Conservation (phyloP, 345 rosid species). For the Kandelia obovata region DNA sequence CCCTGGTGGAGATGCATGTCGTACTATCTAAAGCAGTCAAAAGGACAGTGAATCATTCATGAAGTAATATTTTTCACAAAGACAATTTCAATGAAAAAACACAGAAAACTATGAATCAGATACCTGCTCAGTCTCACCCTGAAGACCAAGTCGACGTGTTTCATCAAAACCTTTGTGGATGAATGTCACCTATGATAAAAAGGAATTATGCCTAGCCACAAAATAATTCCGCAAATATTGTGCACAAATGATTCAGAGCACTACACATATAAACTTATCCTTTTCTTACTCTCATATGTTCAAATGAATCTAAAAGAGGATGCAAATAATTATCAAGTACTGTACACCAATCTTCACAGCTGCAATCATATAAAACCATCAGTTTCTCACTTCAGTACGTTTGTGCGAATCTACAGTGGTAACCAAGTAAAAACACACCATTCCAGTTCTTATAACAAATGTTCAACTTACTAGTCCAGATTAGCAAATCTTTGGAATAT, state of each 20-base stretch:
- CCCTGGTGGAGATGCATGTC: constrained; percentile 67
- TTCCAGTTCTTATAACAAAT: too few species aligned
- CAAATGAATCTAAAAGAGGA: not conserved
- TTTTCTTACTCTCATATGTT: not conserved
- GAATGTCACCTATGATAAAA: constrained; percentile 60
- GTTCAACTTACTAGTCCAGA: too few species aligned
- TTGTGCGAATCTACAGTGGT: too few species aligned
- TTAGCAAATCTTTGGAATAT: too few species aligned
- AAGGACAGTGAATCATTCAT: constrained; percentile 19
- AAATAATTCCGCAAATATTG: not conserved
- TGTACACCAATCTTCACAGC: too few species aligned
- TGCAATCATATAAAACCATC: too few species aligned
- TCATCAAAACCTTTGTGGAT: constrained; percentile 96
- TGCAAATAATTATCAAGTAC: too few species aligned
- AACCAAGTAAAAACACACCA: too few species aligned
- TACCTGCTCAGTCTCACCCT: constrained; percentile 87
- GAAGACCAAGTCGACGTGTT: constrained; percentile 90
- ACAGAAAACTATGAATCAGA: not conserved
- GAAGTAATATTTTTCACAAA: constrained; percentile 8
- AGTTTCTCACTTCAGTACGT: too few species aligned
- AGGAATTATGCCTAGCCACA: constrained; percentile 6
- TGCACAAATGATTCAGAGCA: not conserved
- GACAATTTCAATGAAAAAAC: constrained; percentile 10
- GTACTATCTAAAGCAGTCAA: constrained; percentile 55
- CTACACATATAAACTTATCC: not conserved